A percentile compares a stretch with the other conserved stretches of the same genome.
phyloP scores from a whole-genome alignment of 306 rosid species.

The Prunus mira region DNA sequence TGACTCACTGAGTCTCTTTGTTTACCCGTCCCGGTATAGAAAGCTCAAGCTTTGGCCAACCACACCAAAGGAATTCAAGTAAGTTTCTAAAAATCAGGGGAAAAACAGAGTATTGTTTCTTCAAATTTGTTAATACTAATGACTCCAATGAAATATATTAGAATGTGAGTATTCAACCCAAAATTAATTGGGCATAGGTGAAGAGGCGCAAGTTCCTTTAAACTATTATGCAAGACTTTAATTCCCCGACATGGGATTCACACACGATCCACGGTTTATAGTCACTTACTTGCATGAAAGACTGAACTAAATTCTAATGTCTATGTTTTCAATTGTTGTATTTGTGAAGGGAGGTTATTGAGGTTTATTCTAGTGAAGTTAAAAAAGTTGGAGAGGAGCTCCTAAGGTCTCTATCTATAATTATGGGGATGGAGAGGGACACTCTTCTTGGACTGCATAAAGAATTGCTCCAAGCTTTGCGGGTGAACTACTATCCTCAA shows the following conservation, averaged over 20 bases:
- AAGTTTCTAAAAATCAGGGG: background rate
- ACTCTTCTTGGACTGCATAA: slow-evolving; percentile 31
- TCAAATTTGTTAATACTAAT: background rate
- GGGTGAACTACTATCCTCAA: slow-evolving; percentile 41
- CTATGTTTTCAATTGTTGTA: background rate
- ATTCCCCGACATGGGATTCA: too few species aligned
- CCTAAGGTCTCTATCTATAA: slow-evolving; percentile 25
- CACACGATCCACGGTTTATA: too few species aligned
- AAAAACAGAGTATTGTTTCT: background rate
- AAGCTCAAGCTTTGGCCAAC: slow-evolving; percentile 35
- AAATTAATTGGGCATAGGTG: too few species aligned
- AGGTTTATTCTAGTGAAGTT: slow-evolving; percentile 33
- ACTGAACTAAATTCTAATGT: too few species aligned
- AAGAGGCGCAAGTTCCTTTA: too few species aligned
- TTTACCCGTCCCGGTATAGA: slow-evolving; percentile 19
- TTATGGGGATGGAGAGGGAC: slow-evolving; percentile 35
- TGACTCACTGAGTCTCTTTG: slow-evolving; percentile 1
- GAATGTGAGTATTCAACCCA: too few species aligned
- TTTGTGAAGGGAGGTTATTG: slow-evolving; percentile 32
- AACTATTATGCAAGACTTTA: too few species aligned
- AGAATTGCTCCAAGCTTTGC: slow-evolving; percentile 26
- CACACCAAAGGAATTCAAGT: slow-evolving; percentile 24
- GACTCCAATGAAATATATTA: too few species aligned
- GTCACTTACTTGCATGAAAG: too few species aligned
- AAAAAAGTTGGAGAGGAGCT: slow-evolving; percentile 31